Percentiles rank a stretch among this genome's conserved stretches.
Evolutionary conservation across 768 basidiomycete genomes (phyloP).

Genomic region (Phanerochaete carnosa): DNA sequence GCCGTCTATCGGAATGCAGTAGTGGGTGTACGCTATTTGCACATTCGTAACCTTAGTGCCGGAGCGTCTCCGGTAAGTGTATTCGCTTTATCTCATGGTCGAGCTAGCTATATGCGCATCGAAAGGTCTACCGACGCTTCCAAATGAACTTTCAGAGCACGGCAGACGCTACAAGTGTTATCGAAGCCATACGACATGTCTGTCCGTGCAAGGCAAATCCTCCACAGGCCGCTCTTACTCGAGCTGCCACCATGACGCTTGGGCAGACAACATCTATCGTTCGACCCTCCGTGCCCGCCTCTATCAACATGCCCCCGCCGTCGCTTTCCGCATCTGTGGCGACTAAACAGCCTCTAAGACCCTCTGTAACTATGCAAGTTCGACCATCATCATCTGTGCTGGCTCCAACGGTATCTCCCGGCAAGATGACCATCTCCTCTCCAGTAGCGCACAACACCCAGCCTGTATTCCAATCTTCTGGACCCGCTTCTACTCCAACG

Average conservation of each 20-base stretch:
- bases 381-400: background rate
- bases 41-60: slow-evolving; percentile 36
- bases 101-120: slow-evolving; percentile 9
- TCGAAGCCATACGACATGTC: slow-evolving; percentile 58
- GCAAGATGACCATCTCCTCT: background rate
- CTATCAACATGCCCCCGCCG: slow-evolving; percentile 3
- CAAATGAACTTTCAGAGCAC: slow-evolving; percentile 65
- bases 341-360: background rate
- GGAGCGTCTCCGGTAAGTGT: slow-evolving; percentile 30
- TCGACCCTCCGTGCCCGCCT: background rate
- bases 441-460: background rate
- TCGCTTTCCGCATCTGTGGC: background rate
- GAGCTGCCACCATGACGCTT: slow-evolving; percentile 11
- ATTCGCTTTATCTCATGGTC: background rate
- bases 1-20: slow-evolving; percentile 73
- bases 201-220: slow-evolving; percentile 74
- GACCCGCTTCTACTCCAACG: background rate
- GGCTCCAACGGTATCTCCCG: background rate
- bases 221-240: slow-evolving; percentile 17
- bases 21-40: slow-evolving; percentile 73
- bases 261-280: background rate
- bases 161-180: slow-evolving; percentile 49
- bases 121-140: slow-evolving; percentile 70
- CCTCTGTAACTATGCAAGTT: background rate
- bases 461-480: background rate